These are phyloP conservation scores for Clitopilus hobsonii DNA, from an alignment of 768 basidiomycete genomes.

Conservation along the genomic window DNA sequence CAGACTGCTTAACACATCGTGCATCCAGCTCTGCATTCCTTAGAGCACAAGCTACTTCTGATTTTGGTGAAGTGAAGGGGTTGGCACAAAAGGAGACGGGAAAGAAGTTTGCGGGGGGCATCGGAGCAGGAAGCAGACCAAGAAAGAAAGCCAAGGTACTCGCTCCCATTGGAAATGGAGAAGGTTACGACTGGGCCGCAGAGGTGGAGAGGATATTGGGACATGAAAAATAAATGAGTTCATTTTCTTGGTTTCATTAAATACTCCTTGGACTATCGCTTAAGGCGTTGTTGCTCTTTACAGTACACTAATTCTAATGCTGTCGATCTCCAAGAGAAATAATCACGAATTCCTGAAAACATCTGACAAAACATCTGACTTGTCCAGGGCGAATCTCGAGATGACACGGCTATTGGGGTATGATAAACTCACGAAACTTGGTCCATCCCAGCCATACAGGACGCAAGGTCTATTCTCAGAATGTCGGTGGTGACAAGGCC, in stretches of 20 bases:
- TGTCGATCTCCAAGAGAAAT: too few relatives aligned
- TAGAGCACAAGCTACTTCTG: conserved; percentile 70
- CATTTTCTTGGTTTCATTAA: background rate
- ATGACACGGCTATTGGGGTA: too few relatives aligned
- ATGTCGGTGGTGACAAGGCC: too few relatives aligned
- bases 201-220: conserved; percentile 29
- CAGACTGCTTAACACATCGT: conserved; percentile 64
- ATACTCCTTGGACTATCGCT: too few relatives aligned
- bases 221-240: conserved; percentile 3
- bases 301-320: too few relatives aligned
- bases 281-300: too few relatives aligned
- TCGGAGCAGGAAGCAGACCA: conserved; percentile 16
- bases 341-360: too few relatives aligned
- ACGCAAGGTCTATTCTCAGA: too few relatives aligned
- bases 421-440: too few relatives aligned
- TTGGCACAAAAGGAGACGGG: conserved; percentile 54
- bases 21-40: conserved; percentile 62
- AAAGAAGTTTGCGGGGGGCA: conserved; percentile 30
- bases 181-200: conserved; percentile 39
- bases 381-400: too few relatives aligned
- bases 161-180: conserved; percentile 32
- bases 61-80: conserved; percentile 66
- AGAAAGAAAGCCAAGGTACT: conserved; percentile 17
- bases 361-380: too few relatives aligned
- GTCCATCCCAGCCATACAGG: too few relatives aligned